phyloP scores from a whole-genome alignment of 805 yeast genomes.

The Nakazawaea sp. region DNA sequence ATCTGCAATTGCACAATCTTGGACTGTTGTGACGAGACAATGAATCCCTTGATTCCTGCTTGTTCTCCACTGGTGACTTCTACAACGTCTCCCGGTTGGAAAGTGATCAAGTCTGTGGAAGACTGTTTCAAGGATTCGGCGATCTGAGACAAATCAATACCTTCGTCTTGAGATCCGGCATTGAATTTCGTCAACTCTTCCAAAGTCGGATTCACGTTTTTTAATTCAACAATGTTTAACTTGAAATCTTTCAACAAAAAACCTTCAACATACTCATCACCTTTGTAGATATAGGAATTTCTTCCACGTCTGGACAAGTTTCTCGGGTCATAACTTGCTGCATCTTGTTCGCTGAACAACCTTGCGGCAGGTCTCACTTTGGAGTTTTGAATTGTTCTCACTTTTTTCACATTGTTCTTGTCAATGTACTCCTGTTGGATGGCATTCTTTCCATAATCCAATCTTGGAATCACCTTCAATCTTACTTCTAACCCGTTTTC shows the following conservation, averaged over 20 bases:
- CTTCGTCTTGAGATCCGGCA: slow-evolving; percentile 69
- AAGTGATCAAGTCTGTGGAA: slow-evolving; percentile 46
- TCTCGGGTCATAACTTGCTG: slow-evolving; percentile 74
- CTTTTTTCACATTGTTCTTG: slow-evolving; percentile 25
- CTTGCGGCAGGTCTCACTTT: slow-evolving; percentile 80
- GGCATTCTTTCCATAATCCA: slow-evolving; percentile 75
- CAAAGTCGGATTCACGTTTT: slow-evolving; percentile 73
- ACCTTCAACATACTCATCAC: slow-evolving; percentile 88
- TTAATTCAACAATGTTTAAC: slow-evolving; percentile 72
- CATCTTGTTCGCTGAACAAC: slow-evolving; percentile 83
- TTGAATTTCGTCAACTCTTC: slow-evolving; percentile 84
- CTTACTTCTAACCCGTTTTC: slow-evolving; percentile 96
- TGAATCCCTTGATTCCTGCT: slow-evolving; percentile 79
- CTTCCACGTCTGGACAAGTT: slow-evolving; percentile 60
- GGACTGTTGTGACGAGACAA: slow-evolving; percentile 54
- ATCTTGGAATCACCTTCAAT: slow-evolving; percentile 84
- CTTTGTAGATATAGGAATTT: slow-evolving; percentile 62
- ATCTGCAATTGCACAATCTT: slow-evolving; percentile 45
- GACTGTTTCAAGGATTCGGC: slow-evolving; percentile 78
- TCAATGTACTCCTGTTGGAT: slow-evolving; percentile 16
- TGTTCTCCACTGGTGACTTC: slow-evolving; percentile 93
- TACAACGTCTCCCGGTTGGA: slow-evolving; percentile 92
- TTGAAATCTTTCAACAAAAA: slow-evolving; percentile 82
- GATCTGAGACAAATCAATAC: slow-evolving; percentile 80
- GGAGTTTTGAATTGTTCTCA: slow-evolving; percentile 40